phyloP scores from a whole-genome alignment of 257 asterid species.

The Fraxinus quadrangulata region DNA sequence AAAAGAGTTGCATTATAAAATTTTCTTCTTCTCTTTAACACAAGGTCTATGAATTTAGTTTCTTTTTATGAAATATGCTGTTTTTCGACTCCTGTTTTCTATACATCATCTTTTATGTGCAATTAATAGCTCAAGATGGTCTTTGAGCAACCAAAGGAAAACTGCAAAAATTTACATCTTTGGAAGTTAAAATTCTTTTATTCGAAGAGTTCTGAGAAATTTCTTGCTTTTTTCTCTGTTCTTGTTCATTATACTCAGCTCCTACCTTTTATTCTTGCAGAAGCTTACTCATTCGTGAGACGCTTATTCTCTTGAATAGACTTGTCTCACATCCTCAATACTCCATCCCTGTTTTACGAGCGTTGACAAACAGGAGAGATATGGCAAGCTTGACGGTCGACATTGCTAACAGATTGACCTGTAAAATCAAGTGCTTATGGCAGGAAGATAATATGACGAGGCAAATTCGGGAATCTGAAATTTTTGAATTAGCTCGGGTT shows the following conservation, averaged over 20 bases:
- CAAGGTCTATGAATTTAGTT: neutral
- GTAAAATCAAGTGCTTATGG: conserved; percentile 50
- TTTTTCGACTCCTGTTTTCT: neutral
- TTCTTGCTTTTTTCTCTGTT: neutral
- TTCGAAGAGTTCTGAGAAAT: neutral
- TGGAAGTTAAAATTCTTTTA: neutral
- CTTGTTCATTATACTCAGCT: neutral
- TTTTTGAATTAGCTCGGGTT: conserved; percentile 67
- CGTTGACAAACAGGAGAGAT: conserved; percentile 60
- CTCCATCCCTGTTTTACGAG: conserved; percentile 56
- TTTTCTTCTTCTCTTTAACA: neutral
- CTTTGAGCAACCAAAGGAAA: neutral
- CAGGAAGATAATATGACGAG: conserved; percentile 48
- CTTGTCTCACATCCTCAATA: conserved; percentile 84
- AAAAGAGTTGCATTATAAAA: neutral
- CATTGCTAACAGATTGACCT: conserved; percentile 63
- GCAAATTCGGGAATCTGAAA: conserved; percentile 66
- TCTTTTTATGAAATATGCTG: neutral
- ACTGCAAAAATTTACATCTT: neutral
- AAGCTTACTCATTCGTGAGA: conserved; percentile 73
- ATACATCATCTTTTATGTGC: neutral
- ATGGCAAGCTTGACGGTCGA: conserved; percentile 61
- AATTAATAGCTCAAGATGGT: neutral
- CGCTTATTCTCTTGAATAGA: conserved; percentile 83
- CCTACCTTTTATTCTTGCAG: conserved; percentile 39